These are phyloP conservation scores for Arthroderma sp. DNA, from an alignment of 2,329 filamentous ascomycete genomes.

Conservation along the genomic window DNA sequence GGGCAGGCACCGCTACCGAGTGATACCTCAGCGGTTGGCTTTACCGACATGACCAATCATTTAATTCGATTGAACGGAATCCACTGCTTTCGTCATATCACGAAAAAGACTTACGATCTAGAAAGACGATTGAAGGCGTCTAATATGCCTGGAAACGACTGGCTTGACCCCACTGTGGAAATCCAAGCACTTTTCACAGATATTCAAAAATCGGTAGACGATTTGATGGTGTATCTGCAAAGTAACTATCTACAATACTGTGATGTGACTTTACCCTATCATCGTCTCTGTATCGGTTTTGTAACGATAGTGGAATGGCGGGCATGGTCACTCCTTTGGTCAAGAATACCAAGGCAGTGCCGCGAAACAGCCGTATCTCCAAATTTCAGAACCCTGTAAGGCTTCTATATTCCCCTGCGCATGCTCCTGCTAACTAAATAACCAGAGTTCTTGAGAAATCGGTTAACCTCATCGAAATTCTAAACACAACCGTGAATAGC, in stretches of 20 bases:
- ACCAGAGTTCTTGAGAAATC: constrained; percentile 7
- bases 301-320: constrained; percentile 7
- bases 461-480: constrained; percentile 7
- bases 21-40: not conserved
- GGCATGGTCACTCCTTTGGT: constrained; percentile 8
- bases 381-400: constrained; percentile 1
- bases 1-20: not conserved
- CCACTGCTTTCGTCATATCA: constrained; percentile 7
- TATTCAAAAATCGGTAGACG: not conserved
- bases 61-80: constrained; percentile 8
- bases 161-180: not conserved
- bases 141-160: not conserved
- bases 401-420: not conserved
- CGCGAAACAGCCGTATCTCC: constrained; percentile 5
- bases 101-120: constrained; percentile 4
- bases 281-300: constrained; percentile 7
- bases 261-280: constrained; percentile 3
- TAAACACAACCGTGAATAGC: constrained; percentile 5
- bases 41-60: constrained; percentile 9
- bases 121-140: constrained; percentile 3
- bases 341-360: constrained; percentile 7
- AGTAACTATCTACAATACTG: constrained; percentile 4
- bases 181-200: not conserved
- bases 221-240: not conserved
- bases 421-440: not conserved